Evolutionary conservation across 2,329 filamentous ascomycete species (phyloP).

Genomic region (Apiospora phragmitis): DNA sequence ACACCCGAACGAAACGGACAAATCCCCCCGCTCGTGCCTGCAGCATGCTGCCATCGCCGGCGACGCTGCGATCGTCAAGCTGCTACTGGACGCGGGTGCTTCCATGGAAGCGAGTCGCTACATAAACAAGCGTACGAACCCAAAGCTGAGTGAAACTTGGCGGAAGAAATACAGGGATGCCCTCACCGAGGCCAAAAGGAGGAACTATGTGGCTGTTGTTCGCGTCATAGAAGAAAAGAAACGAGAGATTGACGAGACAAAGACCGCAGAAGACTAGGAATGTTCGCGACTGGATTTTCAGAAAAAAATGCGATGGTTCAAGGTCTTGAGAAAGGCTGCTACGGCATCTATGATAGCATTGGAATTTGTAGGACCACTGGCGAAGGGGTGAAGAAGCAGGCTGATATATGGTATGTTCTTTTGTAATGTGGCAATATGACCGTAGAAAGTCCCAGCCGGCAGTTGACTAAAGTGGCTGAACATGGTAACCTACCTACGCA

Average conservation of each 20-base stretch:
- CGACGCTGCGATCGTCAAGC: neutral
- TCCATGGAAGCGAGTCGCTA: neutral
- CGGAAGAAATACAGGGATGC: neutral
- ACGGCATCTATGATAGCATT: neutral
- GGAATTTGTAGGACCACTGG: neutral
- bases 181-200: neutral
- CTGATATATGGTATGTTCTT: neutral
- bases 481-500: neutral
- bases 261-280: neutral
- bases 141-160: neutral
- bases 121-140: neutral
- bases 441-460: neutral
- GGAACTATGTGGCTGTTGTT: neutral
- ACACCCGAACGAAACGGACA: neutral
- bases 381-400: neutral
- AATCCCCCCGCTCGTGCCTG: neutral
- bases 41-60: neutral
- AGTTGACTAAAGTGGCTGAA: neutral
- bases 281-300: neutral
- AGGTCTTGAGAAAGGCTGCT: neutral
- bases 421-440: neutral
- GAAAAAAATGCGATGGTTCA: neutral
- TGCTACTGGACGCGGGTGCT: neutral
- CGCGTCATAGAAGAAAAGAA: constrained; percentile 12
- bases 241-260: constrained; percentile 13